phyloP scores from a whole-genome alignment of 371 early-diverging fungal species.

The Gilbertella persicaria region DNA sequence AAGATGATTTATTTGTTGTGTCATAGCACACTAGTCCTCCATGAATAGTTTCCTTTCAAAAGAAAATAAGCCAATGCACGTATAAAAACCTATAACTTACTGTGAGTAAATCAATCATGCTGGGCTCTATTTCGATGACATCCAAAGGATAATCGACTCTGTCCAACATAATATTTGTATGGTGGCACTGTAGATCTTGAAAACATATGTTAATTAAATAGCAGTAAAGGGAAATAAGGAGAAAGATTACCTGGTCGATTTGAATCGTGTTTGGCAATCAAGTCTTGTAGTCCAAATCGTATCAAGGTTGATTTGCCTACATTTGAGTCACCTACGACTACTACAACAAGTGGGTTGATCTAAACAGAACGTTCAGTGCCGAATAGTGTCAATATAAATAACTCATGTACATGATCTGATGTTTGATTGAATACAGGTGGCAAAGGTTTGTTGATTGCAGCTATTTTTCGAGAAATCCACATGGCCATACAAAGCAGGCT shows the following conservation, averaged over 20 bases:
- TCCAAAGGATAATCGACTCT: slow-evolving; percentile 25
- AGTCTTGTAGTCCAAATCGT: slow-evolving; percentile 31
- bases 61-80: too few species aligned
- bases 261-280: slow-evolving; percentile 27
- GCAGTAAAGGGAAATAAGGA: not conserved
- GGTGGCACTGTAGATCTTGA: slow-evolving; percentile 36
- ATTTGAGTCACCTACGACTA: slow-evolving; percentile 34
- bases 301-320: slow-evolving; percentile 46
- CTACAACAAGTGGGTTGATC: slow-evolving; percentile 23
- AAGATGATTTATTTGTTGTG: slow-evolving; percentile 28
- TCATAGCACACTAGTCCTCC: slow-evolving; percentile 47
- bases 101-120: slow-evolving; percentile 1
- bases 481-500: too few species aligned
- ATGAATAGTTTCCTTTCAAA: slow-evolving; percentile 19
- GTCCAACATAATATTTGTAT: slow-evolving; percentile 24
- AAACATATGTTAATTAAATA: slow-evolving; percentile 6
- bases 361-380: too few species aligned
- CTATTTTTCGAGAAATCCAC: slow-evolving; percentile 42
- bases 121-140: slow-evolving; percentile 27
- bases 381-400: not conserved
- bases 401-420: too few species aligned
- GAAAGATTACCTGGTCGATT: slow-evolving; percentile 26
- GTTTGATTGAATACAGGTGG: slow-evolving; percentile 9
- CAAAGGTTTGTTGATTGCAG: slow-evolving; percentile 24
- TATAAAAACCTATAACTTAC: slow-evolving; percentile 4